Evolutionary conservation across 148 eudicot species (phyloP), one percentile per base, ranked within the genome.

Genomic region (Rhododendron henanense): DNA sequence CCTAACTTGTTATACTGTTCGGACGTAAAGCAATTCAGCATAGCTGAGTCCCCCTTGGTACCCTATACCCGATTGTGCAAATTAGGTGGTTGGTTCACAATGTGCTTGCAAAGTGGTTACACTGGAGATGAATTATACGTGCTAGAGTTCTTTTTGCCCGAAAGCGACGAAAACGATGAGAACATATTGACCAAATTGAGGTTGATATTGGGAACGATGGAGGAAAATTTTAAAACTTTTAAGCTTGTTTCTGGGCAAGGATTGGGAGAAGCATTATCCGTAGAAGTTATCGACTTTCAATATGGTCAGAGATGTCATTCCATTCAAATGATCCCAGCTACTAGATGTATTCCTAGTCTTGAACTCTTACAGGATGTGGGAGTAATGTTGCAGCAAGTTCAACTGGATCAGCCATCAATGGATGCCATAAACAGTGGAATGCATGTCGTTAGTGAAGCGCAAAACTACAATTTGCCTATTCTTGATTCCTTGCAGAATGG

Each of bases 1-100:
- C 85, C 18, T 35, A 75, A 69, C 14, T 47, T 83, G 48, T 83
- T 88, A 21, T 91, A 82, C 35, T 88, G 88, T 53, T 31, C 59
- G 14, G 88, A 88, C 33, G 83, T 90, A 19, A 57, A 85, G 5
- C 78, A 84, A 37, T 85, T 87, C 25, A 53, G 85, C 82, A 87
- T 79, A 6, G 61, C 41, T 6, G 83, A 90, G 65, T 88, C 85
- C 81, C 91, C 89, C 0, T 77, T 89, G 23, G 88, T 69, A 14
- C 90, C 90, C 50, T 76, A 76, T 84, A 88, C 89, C 0, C 88
- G 84, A 16, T 0, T 31, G 33, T 86, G 37, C 55, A 59, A 69
- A 48, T 9, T 89, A 1, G 31, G 31, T 19, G 73, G 87, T 18
- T 59, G 67, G 19, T 88, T 89, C 44, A 87, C 91, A n/a, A 79